Conservation (phyloP, 2,329 filamentous ascomycete genomes). For the Pseudogymnoascus sp. region DNA sequence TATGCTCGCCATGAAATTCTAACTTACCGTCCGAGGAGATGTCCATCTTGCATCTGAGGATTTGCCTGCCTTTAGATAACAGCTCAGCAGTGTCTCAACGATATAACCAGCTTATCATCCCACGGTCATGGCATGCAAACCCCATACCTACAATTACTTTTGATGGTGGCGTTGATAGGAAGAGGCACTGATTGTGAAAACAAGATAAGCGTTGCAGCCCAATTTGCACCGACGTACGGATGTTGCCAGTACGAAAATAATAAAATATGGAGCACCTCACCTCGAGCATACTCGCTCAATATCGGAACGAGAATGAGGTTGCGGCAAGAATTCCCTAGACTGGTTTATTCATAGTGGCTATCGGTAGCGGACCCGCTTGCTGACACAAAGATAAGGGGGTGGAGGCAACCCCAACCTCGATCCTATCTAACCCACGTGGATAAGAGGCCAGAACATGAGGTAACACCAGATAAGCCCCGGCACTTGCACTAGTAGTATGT, state of each 20-base stretch:
- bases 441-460: not conserved
- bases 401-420: not conserved
- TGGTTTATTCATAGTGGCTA: constrained; percentile 1
- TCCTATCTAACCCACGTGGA: constrained; percentile 2
- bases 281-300: not conserved
- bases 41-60: not conserved
- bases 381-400: constrained; percentile 3
- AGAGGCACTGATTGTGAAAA: not conserved
- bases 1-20: not conserved
- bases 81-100: not conserved
- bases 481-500: not conserved
- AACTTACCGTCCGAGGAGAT: not conserved
- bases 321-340: not conserved
- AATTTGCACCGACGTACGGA: not conserved
- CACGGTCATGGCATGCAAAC: not conserved
- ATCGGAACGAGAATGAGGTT: not conserved
- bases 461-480: not conserved
- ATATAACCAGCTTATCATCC: not conserved
- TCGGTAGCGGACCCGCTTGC: not conserved
- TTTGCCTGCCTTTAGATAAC: not conserved
- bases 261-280: not conserved
- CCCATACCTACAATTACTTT: not conserved
- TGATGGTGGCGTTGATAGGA: not conserved
- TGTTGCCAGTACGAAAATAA: not conserved
- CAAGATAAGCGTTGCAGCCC: not conserved